Base-by-base conservation (phyloP, 208 protist genomes). In the Tritrichomonas foetus region DNA sequence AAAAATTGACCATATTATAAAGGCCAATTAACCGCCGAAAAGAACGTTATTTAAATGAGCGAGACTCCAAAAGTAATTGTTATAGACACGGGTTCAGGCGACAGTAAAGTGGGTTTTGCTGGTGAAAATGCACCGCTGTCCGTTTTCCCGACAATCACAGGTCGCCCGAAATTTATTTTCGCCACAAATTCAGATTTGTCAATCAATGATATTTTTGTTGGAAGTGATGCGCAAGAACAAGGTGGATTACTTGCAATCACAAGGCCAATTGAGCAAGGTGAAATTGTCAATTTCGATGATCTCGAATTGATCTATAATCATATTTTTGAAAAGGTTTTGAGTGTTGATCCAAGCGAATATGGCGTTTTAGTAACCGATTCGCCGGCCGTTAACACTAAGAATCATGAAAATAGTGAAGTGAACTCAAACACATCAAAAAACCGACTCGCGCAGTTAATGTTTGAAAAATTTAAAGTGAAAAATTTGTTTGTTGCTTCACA, bases 271-370 rank as follows among this genome's bases (percentile, higher is more conserved):
- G 84, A 93, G 36, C 39, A 94, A 84, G 94, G 94, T 39, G 55
- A 84, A 33, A n/a, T 95, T 0, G 36, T 33, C 0, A 95, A 95
- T 74, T 95, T 94, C 94, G 94, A 95, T 66, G 94, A 95, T 61
- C 95, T 95, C 39, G 94, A 95, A 14, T 95, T 94, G 64, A 94
- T 95, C 49, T 95, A 94, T 94, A 82, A 95, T 36, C 94, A 95
- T 49, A 94, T 50, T 36, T 95, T 95, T 94, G 93, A 74, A 49
- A 95, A 95, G 47, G 97, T 99, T 82, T 96, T 99, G n/a, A 97
- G 97, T 72, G 97, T 99, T 30, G 97, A 96, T 82, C 98, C 98
- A 27, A 97, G 99, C 94, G 97, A 99, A 93, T 98, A 99, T 96
- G 98, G 97, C 74, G 97, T 99, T 74, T 95, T 98, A 16, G 94